A percentile compares a stretch with the other conserved stretches of the same genome.
phyloP scores from a whole-genome alignment of 1,284 basidiomycete species.

The Ceratobasidium sp. region DNA sequence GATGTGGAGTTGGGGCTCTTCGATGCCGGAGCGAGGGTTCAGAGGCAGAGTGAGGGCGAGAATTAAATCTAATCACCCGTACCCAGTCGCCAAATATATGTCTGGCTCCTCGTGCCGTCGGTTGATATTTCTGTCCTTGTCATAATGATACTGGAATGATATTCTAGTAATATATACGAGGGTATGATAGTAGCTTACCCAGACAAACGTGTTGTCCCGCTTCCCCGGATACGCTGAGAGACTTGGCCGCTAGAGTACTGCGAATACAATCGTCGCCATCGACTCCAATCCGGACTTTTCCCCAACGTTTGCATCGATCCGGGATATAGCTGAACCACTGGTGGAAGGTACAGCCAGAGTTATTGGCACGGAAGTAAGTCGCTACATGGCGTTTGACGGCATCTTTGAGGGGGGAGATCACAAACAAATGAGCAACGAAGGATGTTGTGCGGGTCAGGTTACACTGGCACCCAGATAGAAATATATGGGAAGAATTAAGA shows the following conservation, averaged over 20 bases:
- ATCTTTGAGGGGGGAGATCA: neutral
- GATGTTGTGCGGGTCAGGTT: constrained; percentile 18
- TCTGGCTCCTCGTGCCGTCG: constrained; percentile 30
- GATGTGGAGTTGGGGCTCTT: constrained; percentile 15
- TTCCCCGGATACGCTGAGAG: constrained; percentile 14
- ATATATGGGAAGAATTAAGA: neutral
- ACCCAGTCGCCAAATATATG: constrained; percentile 46
- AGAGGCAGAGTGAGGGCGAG: constrained; percentile 25
- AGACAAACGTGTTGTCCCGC: constrained; percentile 15
- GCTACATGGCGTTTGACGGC: constrained; percentile 4
- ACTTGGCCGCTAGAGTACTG: neutral
- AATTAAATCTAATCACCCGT: constrained; percentile 52
- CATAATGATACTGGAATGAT: constrained; percentile 53
- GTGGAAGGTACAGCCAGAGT: constrained; percentile 8
- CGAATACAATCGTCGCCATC: constrained; percentile 13
- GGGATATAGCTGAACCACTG: constrained; percentile 5
- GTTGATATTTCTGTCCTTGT: constrained; percentile 53
- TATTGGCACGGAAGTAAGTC: neutral
- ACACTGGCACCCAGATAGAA: neutral
- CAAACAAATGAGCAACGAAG: neutral
- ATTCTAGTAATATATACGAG: neutral
- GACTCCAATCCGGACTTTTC: constrained; percentile 19
- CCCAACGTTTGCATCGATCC: constrained; percentile 20
- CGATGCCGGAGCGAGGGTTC: neutral
- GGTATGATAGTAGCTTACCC: constrained; percentile 43